Conservation (phyloP, 345 rosid species). For the Lepidium didymum region DNA sequence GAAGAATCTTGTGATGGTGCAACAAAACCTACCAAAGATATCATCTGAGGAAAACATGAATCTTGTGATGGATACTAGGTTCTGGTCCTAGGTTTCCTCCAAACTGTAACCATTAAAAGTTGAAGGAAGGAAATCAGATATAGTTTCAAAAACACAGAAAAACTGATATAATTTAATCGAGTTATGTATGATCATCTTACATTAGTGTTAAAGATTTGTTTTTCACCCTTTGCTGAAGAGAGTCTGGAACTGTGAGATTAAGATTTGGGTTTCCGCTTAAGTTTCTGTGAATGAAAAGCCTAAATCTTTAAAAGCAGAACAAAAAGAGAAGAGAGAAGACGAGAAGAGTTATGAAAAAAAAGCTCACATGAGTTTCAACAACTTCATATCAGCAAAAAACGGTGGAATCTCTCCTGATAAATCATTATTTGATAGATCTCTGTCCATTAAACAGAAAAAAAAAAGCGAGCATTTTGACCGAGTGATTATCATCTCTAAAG, state of each 20-base stretch:
- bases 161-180: neutral
- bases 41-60: too few species aligned
- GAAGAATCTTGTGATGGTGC: too few species aligned
- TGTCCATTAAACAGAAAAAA: slow-evolving; percentile 2
- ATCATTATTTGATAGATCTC: slow-evolving; percentile 43
- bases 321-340: neutral
- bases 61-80: too few species aligned
- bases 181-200: neutral
- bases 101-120: too few species aligned
- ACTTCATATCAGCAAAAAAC: slow-evolving; percentile 36
- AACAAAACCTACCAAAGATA: too few species aligned
- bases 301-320: neutral
- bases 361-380: slow-evolving; percentile 39
- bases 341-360: neutral
- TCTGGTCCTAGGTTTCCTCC: too few species aligned
- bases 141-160: neutral
- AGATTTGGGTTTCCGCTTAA: slow-evolving; percentile 22
- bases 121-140: neutral
- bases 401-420: slow-evolving; percentile 44
- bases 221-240: neutral
- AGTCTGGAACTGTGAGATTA: slow-evolving; percentile 13
- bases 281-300: slow-evolving; percentile 10
- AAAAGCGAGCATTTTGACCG: too few species aligned
- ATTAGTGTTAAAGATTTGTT: slow-evolving; percentile 10
- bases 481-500: neutral